Conservation (phyloP, 148 eudicot species). For the Oxyria digyna region DNA sequence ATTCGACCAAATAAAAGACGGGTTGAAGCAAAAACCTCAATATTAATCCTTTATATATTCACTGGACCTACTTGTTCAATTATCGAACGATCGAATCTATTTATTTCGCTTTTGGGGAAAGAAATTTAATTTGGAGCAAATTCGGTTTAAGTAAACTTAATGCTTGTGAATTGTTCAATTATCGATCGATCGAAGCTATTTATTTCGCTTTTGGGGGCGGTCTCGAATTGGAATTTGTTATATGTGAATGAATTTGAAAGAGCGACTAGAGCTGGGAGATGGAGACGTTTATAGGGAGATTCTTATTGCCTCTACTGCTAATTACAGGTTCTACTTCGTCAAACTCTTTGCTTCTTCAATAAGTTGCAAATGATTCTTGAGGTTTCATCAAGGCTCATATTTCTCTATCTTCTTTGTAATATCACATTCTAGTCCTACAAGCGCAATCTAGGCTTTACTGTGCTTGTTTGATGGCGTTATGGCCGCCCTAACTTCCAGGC, state of each 20-base stretch:
- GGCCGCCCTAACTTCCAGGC: neutral
- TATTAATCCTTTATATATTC: too few species aligned
- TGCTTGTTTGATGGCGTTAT: neutral
- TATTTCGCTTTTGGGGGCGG: neutral
- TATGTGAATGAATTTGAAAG: conserved; percentile 1
- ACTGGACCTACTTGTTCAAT: neutral
- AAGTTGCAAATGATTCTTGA: neutral
- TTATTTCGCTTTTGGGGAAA: too few species aligned
- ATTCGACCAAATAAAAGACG: too few species aligned
- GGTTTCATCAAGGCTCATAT: neutral
- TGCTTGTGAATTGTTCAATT: neutral
- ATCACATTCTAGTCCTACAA: neutral
- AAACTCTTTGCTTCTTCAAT: neutral
- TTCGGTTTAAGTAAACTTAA: too few species aligned
- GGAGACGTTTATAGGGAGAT: conserved; percentile 11
- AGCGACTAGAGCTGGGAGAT: conserved; percentile 2
- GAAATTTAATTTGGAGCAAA: too few species aligned
- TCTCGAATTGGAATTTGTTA: neutral
- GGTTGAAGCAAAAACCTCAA: too few species aligned
- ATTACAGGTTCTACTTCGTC: conserved; percentile 6
- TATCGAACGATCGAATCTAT: too few species aligned
- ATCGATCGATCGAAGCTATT: neutral
- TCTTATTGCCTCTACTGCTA: conserved; percentile 13
- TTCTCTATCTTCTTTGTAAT: neutral
- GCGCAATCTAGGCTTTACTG: neutral